Evolutionary conservation across 768 basidiomycete genomes (phyloP).

Genomic region (Leucogyrophana mollusca): DNA sequence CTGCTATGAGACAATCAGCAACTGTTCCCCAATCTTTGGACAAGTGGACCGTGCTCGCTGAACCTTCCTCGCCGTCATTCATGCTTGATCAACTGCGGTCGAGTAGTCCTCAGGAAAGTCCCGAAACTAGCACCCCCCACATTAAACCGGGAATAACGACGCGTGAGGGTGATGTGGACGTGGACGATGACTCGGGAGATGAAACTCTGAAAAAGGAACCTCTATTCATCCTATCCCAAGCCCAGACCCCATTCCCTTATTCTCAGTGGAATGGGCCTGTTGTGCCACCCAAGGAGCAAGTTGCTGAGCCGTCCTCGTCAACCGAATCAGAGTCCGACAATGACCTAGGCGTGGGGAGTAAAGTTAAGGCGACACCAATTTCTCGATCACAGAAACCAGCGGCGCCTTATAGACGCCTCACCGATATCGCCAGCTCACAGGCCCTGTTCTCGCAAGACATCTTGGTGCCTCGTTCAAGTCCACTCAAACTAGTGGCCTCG

Average conservation of each 20-base stretch:
- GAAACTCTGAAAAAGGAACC: conserved; percentile 17
- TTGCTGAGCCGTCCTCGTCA: conserved; percentile 14
- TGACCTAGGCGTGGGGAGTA: conserved; percentile 28
- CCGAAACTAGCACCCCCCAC: conserved; percentile 7
- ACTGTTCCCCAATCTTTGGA: conserved; percentile 3
- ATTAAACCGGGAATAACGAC: conserved; percentile 4
- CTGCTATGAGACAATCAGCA: neutral
- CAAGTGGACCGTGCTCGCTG: conserved; percentile 27
- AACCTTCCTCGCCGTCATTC: conserved; percentile 16
- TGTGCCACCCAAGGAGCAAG: conserved; percentile 9
- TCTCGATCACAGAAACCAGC: conserved; percentile 6
- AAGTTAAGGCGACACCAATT: conserved; percentile 11
- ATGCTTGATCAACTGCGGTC: conserved; percentile 34
- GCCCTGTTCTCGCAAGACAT: conserved; percentile 34
- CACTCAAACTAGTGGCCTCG: conserved; percentile 30
- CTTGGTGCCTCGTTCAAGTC: conserved; percentile 24
- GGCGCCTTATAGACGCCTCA: conserved; percentile 44
- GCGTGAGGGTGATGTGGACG: conserved; percentile 1
- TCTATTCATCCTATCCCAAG: conserved; percentile 52
- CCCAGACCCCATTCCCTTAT: conserved; percentile 53
- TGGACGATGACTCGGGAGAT: conserved; percentile 1
- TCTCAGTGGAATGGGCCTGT: conserved; percentile 39
- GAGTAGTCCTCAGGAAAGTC: conserved; percentile 25
- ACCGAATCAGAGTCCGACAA: conserved; percentile 38
- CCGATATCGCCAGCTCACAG: conserved; percentile 45